These are phyloP conservation scores for Rutidosis leptorrhynchoides DNA, from an alignment of 129 eudicot genomes.

Conservation along the genomic window DNA sequence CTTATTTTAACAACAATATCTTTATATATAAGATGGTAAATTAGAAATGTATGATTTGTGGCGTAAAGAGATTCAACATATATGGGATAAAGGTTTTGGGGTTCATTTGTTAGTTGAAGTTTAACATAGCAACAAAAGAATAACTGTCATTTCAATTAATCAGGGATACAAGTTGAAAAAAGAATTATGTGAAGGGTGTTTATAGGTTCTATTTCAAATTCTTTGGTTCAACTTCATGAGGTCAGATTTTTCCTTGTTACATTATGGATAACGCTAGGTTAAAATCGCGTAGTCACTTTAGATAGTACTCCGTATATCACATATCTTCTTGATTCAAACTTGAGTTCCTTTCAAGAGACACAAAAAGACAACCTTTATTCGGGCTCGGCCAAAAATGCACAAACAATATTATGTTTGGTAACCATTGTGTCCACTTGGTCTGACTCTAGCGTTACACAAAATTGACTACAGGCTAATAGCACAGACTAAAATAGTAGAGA, in stretches of 20 bases:
- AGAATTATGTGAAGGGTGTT: too few relatives aligned
- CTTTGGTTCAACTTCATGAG: neutral
- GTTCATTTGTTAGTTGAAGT: neutral
- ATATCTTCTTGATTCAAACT: neutral
- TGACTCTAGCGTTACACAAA: neutral
- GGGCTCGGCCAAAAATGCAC: neutral
- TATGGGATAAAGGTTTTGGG: neutral
- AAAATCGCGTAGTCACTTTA: neutral
- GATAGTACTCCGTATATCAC: neutral
- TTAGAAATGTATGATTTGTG: too few relatives aligned
- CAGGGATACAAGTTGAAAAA: too few relatives aligned
- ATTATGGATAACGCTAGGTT: neutral
- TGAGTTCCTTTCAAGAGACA: neutral
- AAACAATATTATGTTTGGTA: neutral
- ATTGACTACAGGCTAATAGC: too few relatives aligned
- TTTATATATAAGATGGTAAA: too few relatives aligned
- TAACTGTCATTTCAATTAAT: too few relatives aligned
- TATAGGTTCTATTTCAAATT: neutral
- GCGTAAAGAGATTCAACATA: too few relatives aligned
- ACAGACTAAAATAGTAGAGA: too few relatives aligned
- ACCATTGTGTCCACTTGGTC: neutral
- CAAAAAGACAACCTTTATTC: neutral
- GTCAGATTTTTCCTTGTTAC: neutral
- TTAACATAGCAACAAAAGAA: too few relatives aligned
- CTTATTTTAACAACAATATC: neutral